These are phyloP conservation scores for Cylindrodendrum hubeiense DNA, from an alignment of 2,329 filamentous ascomycete genomes.

Conservation along the genomic window DNA sequence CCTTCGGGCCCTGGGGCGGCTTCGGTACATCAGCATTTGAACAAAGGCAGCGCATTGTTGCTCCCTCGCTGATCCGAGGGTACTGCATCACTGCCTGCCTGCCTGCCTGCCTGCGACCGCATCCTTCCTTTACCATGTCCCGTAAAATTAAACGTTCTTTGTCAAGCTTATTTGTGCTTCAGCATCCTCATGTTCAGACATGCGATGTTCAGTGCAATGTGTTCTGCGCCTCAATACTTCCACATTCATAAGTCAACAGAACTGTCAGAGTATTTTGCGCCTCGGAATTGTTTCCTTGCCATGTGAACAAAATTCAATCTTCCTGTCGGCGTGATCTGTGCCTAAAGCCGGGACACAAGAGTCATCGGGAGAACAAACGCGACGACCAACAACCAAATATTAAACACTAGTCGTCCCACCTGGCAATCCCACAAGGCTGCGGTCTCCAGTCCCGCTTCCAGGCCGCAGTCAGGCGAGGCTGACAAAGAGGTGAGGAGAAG, in stretches of 20 bases:
- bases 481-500: not conserved
- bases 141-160: not conserved
- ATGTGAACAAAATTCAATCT: too few species aligned
- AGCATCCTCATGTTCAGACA: not conserved
- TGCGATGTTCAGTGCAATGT: not conserved
- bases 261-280: too few species aligned
- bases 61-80: not conserved
- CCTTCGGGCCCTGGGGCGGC: slow-evolving; percentile 26
- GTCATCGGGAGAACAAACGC: not conserved
- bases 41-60: not conserved
- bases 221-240: not conserved
- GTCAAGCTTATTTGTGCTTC: not conserved
- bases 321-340: too few species aligned
- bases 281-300: too few species aligned
- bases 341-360: not conserved
- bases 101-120: not conserved
- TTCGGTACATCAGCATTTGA: not conserved
- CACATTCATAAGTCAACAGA: too few species aligned
- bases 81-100: not conserved
- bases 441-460: not conserved
- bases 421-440: not conserved
- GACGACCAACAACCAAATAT: not conserved
- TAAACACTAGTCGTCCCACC: not conserved
- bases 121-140: not conserved
- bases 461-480: not conserved